Conservation (phyloP, 139 green algal genomes). For the Chlorella vulgaris region DNA sequence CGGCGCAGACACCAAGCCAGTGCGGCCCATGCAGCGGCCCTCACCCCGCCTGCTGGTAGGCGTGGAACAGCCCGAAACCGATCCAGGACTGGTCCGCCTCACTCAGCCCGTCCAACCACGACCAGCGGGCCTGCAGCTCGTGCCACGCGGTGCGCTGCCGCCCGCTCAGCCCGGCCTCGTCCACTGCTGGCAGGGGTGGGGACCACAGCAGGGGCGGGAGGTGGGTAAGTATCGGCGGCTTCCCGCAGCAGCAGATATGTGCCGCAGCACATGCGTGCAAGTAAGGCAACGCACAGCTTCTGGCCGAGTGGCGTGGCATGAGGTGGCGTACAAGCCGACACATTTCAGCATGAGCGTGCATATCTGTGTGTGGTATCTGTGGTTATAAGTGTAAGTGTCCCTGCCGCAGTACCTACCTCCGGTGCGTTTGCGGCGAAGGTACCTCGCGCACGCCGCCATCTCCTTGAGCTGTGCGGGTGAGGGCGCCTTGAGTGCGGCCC, state of each 20-base stretch:
- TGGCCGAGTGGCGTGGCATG: no score
- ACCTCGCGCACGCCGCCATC: background rate
- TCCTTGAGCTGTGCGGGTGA: background rate
- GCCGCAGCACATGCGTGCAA: no score
- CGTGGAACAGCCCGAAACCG: constrained; percentile 57
- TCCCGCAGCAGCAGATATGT: no score
- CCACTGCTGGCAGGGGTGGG: background rate
- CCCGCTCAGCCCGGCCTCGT: background rate
- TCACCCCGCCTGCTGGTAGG: constrained; percentile 35
- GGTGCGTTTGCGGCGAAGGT: background rate
- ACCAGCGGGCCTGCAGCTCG: background rate
- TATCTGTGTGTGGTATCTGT: background rate
- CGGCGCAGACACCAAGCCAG: background rate
- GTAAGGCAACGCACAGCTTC: no score
- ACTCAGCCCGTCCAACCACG: constrained; percentile 41
- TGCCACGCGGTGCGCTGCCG: background rate
- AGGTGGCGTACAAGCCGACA: no score
- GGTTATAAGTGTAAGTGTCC: no score
- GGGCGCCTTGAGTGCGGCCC: constrained; percentile 19
- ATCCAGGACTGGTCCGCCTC: constrained; percentile 59
- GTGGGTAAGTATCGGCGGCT: background rate
- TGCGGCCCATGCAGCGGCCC: background rate
- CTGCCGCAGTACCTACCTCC: background rate
- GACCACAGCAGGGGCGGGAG: background rate
- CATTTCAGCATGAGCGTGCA: background rate